These are phyloP conservation scores for Ophiognomonia clavigignenti-juglandacearum DNA, from an alignment of 2,329 filamentous ascomycete genomes.

Conservation along the genomic window DNA sequence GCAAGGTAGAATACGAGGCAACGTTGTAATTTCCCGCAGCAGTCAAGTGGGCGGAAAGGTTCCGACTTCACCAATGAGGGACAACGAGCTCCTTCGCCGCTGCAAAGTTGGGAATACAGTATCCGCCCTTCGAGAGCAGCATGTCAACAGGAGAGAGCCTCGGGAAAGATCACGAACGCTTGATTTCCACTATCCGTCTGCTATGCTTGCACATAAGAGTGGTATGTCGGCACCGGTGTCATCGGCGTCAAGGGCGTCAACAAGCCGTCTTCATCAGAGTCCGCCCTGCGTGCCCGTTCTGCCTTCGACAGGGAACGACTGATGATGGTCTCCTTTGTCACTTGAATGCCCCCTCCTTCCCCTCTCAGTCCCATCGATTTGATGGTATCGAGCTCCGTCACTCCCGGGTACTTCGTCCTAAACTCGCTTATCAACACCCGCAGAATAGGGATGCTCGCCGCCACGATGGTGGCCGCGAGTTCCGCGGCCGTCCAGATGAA, in stretches of 20 bases:
- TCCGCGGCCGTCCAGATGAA: constrained; percentile 22
- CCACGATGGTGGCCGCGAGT: constrained; percentile 24
- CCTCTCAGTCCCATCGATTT: background rate
- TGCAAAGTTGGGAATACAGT: too few relatives aligned
- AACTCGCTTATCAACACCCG: background rate
- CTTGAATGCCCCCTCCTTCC: background rate
- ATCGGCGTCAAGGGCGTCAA: background rate
- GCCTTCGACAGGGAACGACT: background rate
- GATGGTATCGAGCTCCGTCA: constrained; percentile 2
- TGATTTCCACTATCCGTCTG: too few relatives aligned
- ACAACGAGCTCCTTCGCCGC: too few relatives aligned
- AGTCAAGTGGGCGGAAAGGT: too few relatives aligned
- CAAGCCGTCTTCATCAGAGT: background rate
- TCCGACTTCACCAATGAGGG: too few relatives aligned
- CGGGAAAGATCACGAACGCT: too few relatives aligned
- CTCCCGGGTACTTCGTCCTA: background rate
- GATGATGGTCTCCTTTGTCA: constrained; percentile 2
- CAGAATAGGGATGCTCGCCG: constrained; percentile 23
- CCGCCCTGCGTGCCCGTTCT: background rate
- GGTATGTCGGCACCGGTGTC: background rate
- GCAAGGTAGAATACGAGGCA: too few relatives aligned
- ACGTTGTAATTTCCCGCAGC: too few relatives aligned
- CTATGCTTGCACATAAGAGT: background rate
- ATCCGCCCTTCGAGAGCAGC: too few relatives aligned
- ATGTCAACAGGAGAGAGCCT: too few relatives aligned